Percentiles rank a stretch among this genome's conserved stretches.
Conservation (phyloP, 2,329 filamentous ascomycete genomes). For the Neonectria punicea region DNA sequence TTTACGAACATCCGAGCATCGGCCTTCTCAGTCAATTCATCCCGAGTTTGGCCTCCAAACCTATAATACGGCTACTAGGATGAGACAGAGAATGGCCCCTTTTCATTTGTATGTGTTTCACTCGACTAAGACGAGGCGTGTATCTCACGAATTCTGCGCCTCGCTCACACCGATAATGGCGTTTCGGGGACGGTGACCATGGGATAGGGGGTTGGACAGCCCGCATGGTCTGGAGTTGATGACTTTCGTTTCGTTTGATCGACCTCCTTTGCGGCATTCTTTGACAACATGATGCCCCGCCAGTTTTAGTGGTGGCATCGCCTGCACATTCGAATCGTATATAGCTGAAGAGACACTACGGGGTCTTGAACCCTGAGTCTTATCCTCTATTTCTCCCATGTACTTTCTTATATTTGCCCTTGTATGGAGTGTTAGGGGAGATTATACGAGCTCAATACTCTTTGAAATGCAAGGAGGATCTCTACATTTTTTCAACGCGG, state of each 20-base stretch:
- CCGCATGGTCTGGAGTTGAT: conserved; percentile 41
- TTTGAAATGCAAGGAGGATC: conserved; percentile 24
- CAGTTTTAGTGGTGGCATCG: neutral
- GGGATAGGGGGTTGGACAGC: conserved; percentile 26
- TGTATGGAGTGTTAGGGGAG: conserved; percentile 1
- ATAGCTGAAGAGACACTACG: conserved; percentile 12
- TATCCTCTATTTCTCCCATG: neutral
- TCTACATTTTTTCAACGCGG: conserved; percentile 19
- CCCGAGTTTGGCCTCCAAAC: conserved; percentile 2
- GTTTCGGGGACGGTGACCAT: conserved; percentile 35
- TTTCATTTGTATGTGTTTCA: conserved; percentile 20
- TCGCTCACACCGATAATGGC: conserved; percentile 35
- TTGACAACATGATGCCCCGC: conserved; percentile 1
- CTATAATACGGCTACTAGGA: conserved; percentile 21
- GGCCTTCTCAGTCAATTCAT: conserved; percentile 18
- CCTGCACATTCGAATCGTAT: conserved; percentile 11
- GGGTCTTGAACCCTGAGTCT: conserved; percentile 4
- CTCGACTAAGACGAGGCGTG: conserved; percentile 10
- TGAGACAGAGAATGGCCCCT: conserved; percentile 2
- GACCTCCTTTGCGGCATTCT: conserved; percentile 10
- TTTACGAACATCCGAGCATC: conserved; percentile 32
- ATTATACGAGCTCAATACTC: conserved; percentile 16
- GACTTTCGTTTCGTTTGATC: conserved; percentile 28
- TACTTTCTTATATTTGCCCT: conserved; percentile 5
- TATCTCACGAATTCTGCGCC: conserved; percentile 13